Conservation (phyloP, 139 green algal species). For the Micromonas commoda region DNA sequence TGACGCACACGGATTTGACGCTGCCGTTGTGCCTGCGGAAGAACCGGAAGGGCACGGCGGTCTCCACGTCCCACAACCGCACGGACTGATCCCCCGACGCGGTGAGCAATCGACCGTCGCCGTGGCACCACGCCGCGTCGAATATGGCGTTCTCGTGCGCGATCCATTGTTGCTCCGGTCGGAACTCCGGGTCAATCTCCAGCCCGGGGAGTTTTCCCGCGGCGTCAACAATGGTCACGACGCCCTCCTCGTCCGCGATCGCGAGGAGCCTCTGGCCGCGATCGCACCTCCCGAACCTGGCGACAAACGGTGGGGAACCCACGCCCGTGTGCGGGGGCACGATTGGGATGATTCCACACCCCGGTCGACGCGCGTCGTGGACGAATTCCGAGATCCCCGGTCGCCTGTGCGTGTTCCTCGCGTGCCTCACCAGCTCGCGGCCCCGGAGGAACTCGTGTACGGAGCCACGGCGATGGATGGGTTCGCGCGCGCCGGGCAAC, state of each 20-base stretch:
- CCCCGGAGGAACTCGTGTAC: not conserved
- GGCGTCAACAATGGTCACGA: constrained; percentile 58
- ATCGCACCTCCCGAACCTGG: not conserved
- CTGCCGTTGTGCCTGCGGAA: constrained; percentile 58
- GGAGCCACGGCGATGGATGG: not conserved
- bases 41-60: constrained; percentile 33
- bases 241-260: constrained; percentile 69
- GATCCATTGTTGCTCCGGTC: constrained; percentile 44
- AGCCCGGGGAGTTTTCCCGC: constrained; percentile 15
- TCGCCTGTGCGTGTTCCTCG: not conserved
- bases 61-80: constrained; percentile 55
- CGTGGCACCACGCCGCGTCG: constrained; percentile 60
- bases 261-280: constrained; percentile 48
- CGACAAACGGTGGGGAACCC: not conserved
- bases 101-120: constrained; percentile 58
- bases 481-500: not conserved
- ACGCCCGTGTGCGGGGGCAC: not conserved
- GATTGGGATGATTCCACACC: not conserved
- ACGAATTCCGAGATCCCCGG: too few species aligned
- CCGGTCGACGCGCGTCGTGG: too few species aligned
- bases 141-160: constrained; percentile 75
- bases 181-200: not conserved
- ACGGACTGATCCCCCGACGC: constrained; percentile 65
- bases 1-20: constrained; percentile 57
- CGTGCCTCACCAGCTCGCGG: not conserved